phyloP scores from a whole-genome alignment of 1,139 yeast species.

The Sugiyamaella novakii region DNA sequence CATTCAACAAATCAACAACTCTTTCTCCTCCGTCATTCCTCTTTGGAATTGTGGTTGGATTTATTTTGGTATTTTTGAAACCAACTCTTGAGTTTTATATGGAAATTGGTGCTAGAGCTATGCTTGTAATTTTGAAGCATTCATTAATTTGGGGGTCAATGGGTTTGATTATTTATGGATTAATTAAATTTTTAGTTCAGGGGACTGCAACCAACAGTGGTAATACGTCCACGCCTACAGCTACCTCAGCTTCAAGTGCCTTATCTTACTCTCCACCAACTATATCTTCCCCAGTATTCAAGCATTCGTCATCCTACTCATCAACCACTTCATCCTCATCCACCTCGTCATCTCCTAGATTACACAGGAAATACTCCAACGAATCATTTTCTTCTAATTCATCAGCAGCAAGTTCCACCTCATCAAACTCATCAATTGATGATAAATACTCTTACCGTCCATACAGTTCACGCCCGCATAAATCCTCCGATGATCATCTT shows the following conservation, averaged over 20 bases:
- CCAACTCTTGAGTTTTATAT: constrained; percentile 34
- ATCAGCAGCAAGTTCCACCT: constrained; percentile 3
- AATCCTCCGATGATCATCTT: constrained; percentile 8
- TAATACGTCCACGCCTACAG: constrained; percentile 18
- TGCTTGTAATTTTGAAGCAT: constrained; percentile 28
- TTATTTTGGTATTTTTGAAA: constrained; percentile 30
- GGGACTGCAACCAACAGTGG: constrained; percentile 16
- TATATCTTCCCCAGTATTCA: neutral
- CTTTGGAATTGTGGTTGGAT: constrained; percentile 34
- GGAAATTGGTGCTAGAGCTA: constrained; percentile 33
- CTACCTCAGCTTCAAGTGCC: constrained; percentile 2
- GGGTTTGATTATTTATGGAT: constrained; percentile 29
- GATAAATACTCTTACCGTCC: constrained; percentile 27
- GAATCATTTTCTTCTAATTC: constrained; percentile 14
- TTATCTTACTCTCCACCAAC: constrained; percentile 9
- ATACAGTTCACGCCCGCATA: constrained; percentile 23
- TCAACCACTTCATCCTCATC: neutral
- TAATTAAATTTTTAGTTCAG: constrained; percentile 25
- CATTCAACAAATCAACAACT: constrained; percentile 8
- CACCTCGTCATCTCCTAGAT: constrained; percentile 3
- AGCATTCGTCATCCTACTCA: constrained; percentile 2
- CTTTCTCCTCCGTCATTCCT: constrained; percentile 34
- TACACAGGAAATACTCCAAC: constrained; percentile 22
- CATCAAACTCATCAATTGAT: constrained; percentile 19
- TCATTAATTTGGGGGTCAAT: constrained; percentile 34